Evolutionary conservation across 257 asterid species (phyloP).

Genomic region (Marsdenia floribunda): DNA sequence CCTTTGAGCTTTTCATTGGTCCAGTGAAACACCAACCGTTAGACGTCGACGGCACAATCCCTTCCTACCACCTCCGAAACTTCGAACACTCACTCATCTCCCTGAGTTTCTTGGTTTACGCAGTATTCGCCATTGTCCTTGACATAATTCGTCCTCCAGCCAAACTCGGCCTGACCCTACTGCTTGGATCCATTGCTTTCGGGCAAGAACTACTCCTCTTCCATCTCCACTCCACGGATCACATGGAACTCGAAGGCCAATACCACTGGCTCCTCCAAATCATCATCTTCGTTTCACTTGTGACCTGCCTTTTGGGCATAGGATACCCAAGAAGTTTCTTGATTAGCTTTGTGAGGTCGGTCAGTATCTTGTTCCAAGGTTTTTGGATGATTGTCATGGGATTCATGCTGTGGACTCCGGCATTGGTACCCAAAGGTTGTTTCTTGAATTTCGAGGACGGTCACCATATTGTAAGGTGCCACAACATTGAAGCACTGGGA

Average conservation of each 20-base stretch:
- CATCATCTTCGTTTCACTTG: slow-evolving; percentile 35
- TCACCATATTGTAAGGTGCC: slow-evolving; percentile 51
- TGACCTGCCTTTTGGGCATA: slow-evolving; percentile 43
- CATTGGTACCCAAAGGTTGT: slow-evolving; percentile 28
- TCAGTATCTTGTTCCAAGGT: slow-evolving; percentile 55
- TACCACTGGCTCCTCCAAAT: slow-evolving; percentile 74
- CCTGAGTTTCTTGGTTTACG: slow-evolving; percentile 51
- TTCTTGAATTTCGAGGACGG: slow-evolving; percentile 31
- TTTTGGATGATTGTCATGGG: slow-evolving; percentile 75
- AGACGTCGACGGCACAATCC: slow-evolving; percentile 46
- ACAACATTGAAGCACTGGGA: slow-evolving; percentile 36
- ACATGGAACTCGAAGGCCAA: slow-evolving; percentile 76
- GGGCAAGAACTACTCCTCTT: slow-evolving; percentile 61
- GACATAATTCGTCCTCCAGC: slow-evolving; percentile 41
- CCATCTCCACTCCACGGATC: slow-evolving; percentile 79
- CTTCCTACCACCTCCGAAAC: slow-evolving; percentile 49
- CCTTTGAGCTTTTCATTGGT: slow-evolving; percentile 46
- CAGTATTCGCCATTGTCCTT: slow-evolving; percentile 41
- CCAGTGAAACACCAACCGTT: slow-evolving; percentile 46
- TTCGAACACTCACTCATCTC: slow-evolving; percentile 77
- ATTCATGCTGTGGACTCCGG: slow-evolving; percentile 70
- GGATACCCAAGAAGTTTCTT: slow-evolving; percentile 47
- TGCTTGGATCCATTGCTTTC: slow-evolving; percentile 62
- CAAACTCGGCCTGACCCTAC: slow-evolving; percentile 35
- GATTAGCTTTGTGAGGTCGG: slow-evolving; percentile 48